Evolutionary conservation across 1,284 basidiomycete genomes (phyloP).

Genomic region (Cutaneotrichosporon cutaneum): DNA sequence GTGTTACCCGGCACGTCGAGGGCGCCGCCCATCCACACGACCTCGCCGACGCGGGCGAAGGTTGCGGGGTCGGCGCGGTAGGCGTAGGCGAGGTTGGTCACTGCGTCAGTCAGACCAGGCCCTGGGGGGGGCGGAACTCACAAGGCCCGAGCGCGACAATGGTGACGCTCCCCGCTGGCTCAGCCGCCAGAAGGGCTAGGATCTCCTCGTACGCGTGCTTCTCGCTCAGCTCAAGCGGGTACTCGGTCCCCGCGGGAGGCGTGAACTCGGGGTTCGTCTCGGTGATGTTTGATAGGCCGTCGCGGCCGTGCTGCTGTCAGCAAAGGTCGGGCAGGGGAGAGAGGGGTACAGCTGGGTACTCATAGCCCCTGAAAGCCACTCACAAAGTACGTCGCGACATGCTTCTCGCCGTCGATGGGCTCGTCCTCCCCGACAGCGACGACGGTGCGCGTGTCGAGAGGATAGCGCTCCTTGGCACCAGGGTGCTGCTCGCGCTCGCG

Average conservation of each 20-base stretch:
- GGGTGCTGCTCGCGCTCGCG: slow-evolving; percentile 65
- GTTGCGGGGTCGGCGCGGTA: slow-evolving; percentile 62
- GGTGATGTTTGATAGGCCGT: slow-evolving; percentile 74
- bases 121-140: slow-evolving; percentile 32
- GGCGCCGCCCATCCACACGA: slow-evolving; percentile 95
- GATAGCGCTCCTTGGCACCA: slow-evolving; percentile 61
- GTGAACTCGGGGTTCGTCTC: slow-evolving; percentile 71
- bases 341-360: too few relatives aligned
- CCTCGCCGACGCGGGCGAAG: slow-evolving; percentile 61
- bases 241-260: slow-evolving; percentile 43
- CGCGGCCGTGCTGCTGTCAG: slow-evolving; percentile 58
- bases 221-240: slow-evolving; percentile 1
- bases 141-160: slow-evolving; percentile 82
- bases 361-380: too few relatives aligned
- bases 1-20: slow-evolving; percentile 91
- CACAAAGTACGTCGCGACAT: slow-evolving; percentile 80
- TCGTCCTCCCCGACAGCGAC: slow-evolving; percentile 66
- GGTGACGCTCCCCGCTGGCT: slow-evolving; percentile 66
- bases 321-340: too few relatives aligned
- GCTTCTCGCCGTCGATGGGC: slow-evolving; percentile 73
- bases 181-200: slow-evolving; percentile 63
- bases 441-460: slow-evolving; percentile 64
- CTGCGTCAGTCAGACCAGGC: slow-evolving; percentile 60
- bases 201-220: slow-evolving; percentile 62
- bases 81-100: slow-evolving; percentile 78